Conservation (phyloP, 2,329 filamentous ascomycete species). For the Monosporascus cannonballus region DNA sequence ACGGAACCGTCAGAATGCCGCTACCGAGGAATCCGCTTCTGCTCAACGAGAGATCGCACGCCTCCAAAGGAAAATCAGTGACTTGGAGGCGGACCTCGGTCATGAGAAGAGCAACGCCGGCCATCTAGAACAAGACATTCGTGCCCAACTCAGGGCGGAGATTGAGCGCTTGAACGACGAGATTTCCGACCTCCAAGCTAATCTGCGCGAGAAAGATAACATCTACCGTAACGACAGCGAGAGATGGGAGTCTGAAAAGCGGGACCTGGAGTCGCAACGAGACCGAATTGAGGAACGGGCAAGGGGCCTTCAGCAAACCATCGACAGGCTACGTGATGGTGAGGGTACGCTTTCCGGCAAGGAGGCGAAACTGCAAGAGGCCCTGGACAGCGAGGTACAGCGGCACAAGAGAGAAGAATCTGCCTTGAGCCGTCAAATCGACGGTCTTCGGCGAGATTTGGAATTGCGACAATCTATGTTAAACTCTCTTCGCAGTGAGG, state of each 20-base stretch:
- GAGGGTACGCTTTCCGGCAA: slow-evolving; percentile 63
- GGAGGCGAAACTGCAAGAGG: slow-evolving; percentile 61
- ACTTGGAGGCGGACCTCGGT: slow-evolving; percentile 42
- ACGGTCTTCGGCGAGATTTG: slow-evolving; percentile 66
- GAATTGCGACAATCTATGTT: slow-evolving; percentile 59
- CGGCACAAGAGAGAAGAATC: slow-evolving; percentile 68
- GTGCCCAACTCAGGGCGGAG: slow-evolving; percentile 46
- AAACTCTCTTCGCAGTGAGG: slow-evolving; percentile 59
- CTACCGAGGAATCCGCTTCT: slow-evolving; percentile 58
- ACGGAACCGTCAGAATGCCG: slow-evolving; percentile 60
- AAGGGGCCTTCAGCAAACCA: slow-evolving; percentile 60
- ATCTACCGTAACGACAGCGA: slow-evolving; percentile 66
- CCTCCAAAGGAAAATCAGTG: slow-evolving; percentile 38
- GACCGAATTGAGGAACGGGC: slow-evolving; percentile 63
- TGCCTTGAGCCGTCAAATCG: slow-evolving; percentile 64
- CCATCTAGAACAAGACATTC: slow-evolving; percentile 55
- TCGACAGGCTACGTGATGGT: slow-evolving; percentile 62
- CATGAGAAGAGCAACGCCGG: slow-evolving; percentile 52
- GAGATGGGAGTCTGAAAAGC: slow-evolving; percentile 64
- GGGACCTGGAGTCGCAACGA: slow-evolving; percentile 59
- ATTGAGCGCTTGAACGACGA: slow-evolving; percentile 45
- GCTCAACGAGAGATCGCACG: slow-evolving; percentile 58
- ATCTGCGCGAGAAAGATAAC: slow-evolving; percentile 64
- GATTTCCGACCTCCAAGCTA: slow-evolving; percentile 56
- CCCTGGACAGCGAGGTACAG: slow-evolving; percentile 63